phyloP scores from a whole-genome alignment of 176 grass and related monocot species.

The Stipa capillata region DNA sequence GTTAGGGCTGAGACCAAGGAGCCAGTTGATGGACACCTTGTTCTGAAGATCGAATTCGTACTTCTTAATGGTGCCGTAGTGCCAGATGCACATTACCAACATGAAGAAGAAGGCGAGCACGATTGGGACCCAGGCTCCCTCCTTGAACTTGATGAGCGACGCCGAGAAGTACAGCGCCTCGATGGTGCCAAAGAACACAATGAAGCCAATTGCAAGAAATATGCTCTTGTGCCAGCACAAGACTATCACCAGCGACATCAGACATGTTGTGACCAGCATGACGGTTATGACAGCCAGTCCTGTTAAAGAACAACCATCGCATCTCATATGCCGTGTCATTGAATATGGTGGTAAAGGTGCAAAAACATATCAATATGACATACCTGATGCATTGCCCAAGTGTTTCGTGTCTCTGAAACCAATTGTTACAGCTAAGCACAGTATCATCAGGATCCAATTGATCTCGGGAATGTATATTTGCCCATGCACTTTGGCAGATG shows the following conservation, averaged over 20 bases:
- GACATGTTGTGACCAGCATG: slow-evolving; percentile 91
- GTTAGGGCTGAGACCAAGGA: slow-evolving; percentile 62
- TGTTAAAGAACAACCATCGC: slow-evolving; percentile 11
- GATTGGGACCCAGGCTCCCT: slow-evolving; percentile 87
- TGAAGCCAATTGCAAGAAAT: slow-evolving; percentile 62
- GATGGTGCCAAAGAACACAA: slow-evolving; percentile 88
- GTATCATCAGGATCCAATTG: slow-evolving; percentile 91
- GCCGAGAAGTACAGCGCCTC: slow-evolving; percentile 96
- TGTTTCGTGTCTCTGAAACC: slow-evolving; percentile 93
- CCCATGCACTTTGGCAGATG: slow-evolving; percentile 76
- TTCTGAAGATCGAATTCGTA: slow-evolving; percentile 90
- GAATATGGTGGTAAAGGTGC: background rate
- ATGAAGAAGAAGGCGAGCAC: slow-evolving; percentile 76
- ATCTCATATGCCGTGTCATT: background rate
- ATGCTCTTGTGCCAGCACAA: slow-evolving; percentile 94
- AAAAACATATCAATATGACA: background rate
- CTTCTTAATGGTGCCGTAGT: slow-evolving; percentile 88
- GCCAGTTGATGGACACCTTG: slow-evolving; percentile 95
- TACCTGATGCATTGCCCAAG: slow-evolving; percentile 96
- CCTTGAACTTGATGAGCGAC: slow-evolving; percentile 72
- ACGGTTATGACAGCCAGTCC: slow-evolving; percentile 97
- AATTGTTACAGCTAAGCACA: slow-evolving; percentile 83
- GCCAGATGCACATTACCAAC: slow-evolving; percentile 87
- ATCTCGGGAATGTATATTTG: slow-evolving; percentile 99
- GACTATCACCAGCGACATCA: slow-evolving; percentile 97